Evolutionary conservation across 2,329 filamentous ascomycete genomes (phyloP), one percentile per base, ranked within the genome.

Genomic region (Beauveria sp.): DNA sequence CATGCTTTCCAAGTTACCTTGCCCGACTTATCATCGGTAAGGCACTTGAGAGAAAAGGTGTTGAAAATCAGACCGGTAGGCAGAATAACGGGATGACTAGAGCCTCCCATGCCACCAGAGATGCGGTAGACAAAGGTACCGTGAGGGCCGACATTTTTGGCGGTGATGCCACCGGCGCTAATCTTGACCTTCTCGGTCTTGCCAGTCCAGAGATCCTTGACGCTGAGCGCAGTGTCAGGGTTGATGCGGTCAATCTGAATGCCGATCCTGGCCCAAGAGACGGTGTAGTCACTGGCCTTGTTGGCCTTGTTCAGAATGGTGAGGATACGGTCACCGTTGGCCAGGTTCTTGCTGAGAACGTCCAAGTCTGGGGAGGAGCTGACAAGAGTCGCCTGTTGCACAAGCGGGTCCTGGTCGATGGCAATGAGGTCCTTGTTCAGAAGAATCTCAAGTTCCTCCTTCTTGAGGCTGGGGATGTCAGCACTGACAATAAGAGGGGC

Each of bases 51-150:
- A 2, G 76, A 78, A 24, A 72, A 75, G 0, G 78, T 79, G 64
- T 81, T 80, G 68, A 81, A 79, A 54, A 81, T 75, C 65, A 78
- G 73, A 5, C 79, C 79, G 0, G 78, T 81, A 0, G 79, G 77
- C 9, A 70, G 72, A 18, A 67, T 43, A 10, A 71, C 66, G 22
- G 64, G 64, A 20, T 64, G 64, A 41, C 61, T 57, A 20, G 53
- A 69, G 20, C 67, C 65, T 5, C 61, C 47, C 3, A 70, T 67
- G n/a, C 69, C 44, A 18, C 61, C 64, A 6, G 74, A 72, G 40
- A 81, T 68, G 44, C 78, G 72, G 63, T 75, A 76, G 14, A 80
- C 75, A 8, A 67, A 72, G 1, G 76, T 78, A 48, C 75, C 75
- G 55, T 76, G 77, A 0, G 68, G 67, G 1, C 68, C 67, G 5